Evolutionary conservation across 129 eudicot species (phyloP).

Genomic region (Ambrosia artemisiifolia): DNA sequence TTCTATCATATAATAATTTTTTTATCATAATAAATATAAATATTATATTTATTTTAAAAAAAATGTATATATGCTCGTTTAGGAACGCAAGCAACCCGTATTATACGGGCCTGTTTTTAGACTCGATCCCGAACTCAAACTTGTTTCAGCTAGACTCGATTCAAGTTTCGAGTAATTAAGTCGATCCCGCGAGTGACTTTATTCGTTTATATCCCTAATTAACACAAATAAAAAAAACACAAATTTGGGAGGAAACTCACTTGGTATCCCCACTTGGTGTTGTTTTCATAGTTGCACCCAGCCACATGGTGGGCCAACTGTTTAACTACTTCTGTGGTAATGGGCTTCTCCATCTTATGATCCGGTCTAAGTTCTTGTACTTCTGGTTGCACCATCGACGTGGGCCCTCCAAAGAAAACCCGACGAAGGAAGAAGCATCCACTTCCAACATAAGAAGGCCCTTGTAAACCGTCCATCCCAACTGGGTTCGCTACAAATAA

Average conservation of each 20-base stretch:
- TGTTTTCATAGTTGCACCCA: conserved; percentile 51
- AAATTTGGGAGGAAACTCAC: conserved; percentile 24
- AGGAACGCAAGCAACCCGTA: too few species aligned
- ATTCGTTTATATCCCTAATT: background rate
- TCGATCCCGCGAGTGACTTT: too few species aligned
- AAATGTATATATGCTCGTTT: too few species aligned
- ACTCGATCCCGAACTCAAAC: too few species aligned
- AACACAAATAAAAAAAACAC: background rate
- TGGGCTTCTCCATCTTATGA: conserved; percentile 37
- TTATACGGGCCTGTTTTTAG: too few species aligned
- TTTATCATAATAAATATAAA: too few species aligned
- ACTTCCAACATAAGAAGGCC: conserved; percentile 70
- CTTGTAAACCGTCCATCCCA: conserved; percentile 78
- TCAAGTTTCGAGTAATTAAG: too few species aligned
- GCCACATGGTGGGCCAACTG: conserved; percentile 56
- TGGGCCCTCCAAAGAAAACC: conserved; percentile 66
- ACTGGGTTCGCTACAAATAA: conserved; percentile 44
- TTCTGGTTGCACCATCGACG: conserved; percentile 36
- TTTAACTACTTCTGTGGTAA: conserved; percentile 21
- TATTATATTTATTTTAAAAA: too few species aligned
- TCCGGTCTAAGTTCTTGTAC: conserved; percentile 41
- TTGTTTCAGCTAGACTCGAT: too few species aligned
- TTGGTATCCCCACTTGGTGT: conserved; percentile 64
- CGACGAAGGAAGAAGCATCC: conserved; percentile 74
- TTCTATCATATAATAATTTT: too few species aligned